A percentile compares a stretch with the other conserved stretches of the same genome.
Evolutionary conservation across 306 rosid genomes (phyloP).

Genomic region (Begonia fuchsioides): DNA sequence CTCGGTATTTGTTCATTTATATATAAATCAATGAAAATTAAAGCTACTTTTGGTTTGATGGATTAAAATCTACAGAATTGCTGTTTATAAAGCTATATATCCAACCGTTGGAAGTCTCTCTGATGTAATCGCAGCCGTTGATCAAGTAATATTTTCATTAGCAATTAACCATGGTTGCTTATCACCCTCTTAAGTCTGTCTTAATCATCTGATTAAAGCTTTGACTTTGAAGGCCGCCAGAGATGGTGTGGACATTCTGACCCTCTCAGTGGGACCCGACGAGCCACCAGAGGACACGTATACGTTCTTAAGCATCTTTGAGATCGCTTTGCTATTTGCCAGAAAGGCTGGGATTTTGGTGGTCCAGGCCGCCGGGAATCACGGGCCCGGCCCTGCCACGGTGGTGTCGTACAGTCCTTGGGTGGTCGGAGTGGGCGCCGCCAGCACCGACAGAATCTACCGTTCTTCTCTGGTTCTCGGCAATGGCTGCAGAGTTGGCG

Average conservation of each 20-base stretch:
- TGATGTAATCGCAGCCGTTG: conserved; percentile 73
- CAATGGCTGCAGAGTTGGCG: conserved; percentile 35
- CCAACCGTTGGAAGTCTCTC: conserved; percentile 48
- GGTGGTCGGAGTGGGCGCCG: conserved; percentile 52
- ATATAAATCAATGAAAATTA: too few species aligned
- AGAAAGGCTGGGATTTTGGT: conserved; percentile 71
- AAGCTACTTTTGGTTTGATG: too few species aligned
- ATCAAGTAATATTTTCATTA: conserved; percentile 26
- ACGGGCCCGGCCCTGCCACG: conserved; percentile 53
- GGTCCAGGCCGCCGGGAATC: conserved; percentile 74
- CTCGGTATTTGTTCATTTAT: conserved; percentile 27
- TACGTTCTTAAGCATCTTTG: conserved; percentile 48
- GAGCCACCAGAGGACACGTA: conserved; percentile 36
- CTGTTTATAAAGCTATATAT: conserved; percentile 71
- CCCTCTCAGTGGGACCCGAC: conserved; percentile 70
- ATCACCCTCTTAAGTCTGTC: too few species aligned
- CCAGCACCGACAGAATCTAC: conserved; percentile 50
- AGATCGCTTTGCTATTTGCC: conserved; percentile 45
- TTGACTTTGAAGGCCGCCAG: conserved; percentile 27
- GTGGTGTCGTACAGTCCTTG: conserved; percentile 73
- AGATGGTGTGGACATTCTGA: conserved; percentile 75
- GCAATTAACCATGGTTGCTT: too few species aligned
- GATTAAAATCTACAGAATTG: conserved; percentile 36
- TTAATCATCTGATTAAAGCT: too few species aligned
- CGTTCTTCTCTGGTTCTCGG: conserved; percentile 40